Conservation (phyloP, 2,329 filamentous ascomycete species). For the Trichoderma asperellum region DNA sequence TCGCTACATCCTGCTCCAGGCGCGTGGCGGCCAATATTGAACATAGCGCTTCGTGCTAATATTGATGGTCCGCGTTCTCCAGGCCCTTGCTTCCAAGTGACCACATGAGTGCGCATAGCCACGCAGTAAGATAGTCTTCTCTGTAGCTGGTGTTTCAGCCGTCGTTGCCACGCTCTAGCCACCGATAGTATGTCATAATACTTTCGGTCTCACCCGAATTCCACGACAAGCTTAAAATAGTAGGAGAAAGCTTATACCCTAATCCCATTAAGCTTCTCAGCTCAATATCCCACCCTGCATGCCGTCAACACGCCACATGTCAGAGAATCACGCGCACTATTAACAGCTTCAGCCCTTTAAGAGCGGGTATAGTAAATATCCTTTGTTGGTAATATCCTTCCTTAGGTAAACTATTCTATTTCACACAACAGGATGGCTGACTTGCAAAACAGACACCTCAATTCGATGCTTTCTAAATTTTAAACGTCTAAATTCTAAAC, state of each 20-base stretch:
- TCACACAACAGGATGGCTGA: no score
- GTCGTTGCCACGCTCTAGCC: neutral
- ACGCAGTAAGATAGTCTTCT: neutral
- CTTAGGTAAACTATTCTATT: no score
- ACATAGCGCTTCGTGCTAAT: neutral
- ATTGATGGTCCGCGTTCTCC: neutral
- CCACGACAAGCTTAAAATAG: neutral
- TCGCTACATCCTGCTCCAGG: neutral
- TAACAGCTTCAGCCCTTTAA: neutral
- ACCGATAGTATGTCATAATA: neutral
- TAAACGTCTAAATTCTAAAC: neutral
- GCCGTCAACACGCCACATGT: neutral
- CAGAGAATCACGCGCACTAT: neutral
- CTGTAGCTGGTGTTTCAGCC: neutral
- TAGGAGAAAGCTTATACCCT: neutral
- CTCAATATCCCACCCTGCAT: neutral
- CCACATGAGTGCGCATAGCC: neutral
- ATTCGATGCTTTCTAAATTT: no score
- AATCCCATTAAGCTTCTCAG: neutral
- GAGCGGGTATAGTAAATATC: neutral
- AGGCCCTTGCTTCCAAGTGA: neutral
- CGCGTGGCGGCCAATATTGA: slow-evolving; percentile 5
- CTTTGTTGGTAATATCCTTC: no score
- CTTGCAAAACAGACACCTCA: no score
- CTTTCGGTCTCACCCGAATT: neutral